Percentiles rank a stretch among this genome's conserved stretches.
Evolutionary conservation across 164 flowering plant genomes (phyloP).

Genomic region (Magnolia officinalis): DNA sequence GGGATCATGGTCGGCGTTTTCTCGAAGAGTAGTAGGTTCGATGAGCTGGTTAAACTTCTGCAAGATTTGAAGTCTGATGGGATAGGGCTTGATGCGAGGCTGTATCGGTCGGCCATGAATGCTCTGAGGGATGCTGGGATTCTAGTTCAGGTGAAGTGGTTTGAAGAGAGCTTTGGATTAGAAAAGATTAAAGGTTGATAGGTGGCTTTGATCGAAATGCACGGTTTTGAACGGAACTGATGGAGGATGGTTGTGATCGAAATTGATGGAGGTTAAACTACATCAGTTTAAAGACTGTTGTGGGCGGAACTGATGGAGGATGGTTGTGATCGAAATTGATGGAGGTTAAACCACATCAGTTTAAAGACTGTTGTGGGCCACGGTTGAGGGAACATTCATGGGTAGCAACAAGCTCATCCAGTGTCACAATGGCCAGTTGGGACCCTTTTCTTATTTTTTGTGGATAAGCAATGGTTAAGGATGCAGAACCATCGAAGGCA

Average conservation of each 20-base stretch:
- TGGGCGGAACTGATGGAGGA: background rate
- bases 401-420: background rate
- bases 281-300: background rate
- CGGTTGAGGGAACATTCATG: background rate
- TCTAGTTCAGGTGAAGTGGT: conserved; percentile 48
- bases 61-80: conserved; percentile 62
- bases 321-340: background rate
- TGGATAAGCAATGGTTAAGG: background rate
- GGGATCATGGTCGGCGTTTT: conserved; percentile 84
- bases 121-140: conserved; percentile 76
- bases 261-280: background rate
- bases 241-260: background rate
- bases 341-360: background rate
- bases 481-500: background rate
- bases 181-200: background rate
- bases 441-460: background rate
- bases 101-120: conserved; percentile 58
- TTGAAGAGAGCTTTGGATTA: conserved; percentile 39
- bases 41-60: conserved; percentile 64
- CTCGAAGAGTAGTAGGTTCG: conserved; percentile 47
- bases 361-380: background rate
- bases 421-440: background rate
- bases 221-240: background rate
- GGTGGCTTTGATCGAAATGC: background rate
- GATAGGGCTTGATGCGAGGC: conserved; percentile 52